These are phyloP conservation scores for Colletotrichum abscissum DNA, from an alignment of 2,329 filamentous ascomycete species.

Conservation along the genomic window DNA sequence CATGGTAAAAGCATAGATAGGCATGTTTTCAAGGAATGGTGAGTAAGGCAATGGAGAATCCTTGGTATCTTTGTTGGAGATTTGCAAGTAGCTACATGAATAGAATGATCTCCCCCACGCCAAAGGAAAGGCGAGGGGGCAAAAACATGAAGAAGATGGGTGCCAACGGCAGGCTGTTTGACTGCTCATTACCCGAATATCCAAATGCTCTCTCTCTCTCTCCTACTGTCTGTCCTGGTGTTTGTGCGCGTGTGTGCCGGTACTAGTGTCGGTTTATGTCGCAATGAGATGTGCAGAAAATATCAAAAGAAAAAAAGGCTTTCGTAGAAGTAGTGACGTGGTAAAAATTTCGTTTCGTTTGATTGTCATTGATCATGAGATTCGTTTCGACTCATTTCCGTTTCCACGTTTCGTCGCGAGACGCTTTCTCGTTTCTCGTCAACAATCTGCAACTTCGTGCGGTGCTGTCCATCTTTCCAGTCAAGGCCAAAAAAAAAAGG, in stretches of 20 bases:
- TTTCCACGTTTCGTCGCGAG: constrained; percentile 32
- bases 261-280: neutral
- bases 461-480: neutral
- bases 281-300: neutral
- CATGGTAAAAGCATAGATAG: neutral
- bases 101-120: neutral
- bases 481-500: neutral
- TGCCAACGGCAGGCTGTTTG: neutral
- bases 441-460: constrained; percentile 14
- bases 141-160: neutral
- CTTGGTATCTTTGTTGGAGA: constrained; percentile 12
- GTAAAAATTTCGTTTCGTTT: constrained; percentile 8
- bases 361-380: constrained; percentile 26
- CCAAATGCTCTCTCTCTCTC: neutral
- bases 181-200: neutral
- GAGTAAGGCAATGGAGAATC: neutral
- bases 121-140: neutral
- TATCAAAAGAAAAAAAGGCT: neutral
- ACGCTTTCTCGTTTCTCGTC: constrained; percentile 20
- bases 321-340: constrained; percentile 14
- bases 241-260: neutral
- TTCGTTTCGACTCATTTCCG: constrained; percentile 32
- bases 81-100: constrained; percentile 23
- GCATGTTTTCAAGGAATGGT: neutral
- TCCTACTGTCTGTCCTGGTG: neutral